phyloP scores from a whole-genome alignment of 2,329 filamentous ascomycete genomes.

The Metarhizium sp. region DNA sequence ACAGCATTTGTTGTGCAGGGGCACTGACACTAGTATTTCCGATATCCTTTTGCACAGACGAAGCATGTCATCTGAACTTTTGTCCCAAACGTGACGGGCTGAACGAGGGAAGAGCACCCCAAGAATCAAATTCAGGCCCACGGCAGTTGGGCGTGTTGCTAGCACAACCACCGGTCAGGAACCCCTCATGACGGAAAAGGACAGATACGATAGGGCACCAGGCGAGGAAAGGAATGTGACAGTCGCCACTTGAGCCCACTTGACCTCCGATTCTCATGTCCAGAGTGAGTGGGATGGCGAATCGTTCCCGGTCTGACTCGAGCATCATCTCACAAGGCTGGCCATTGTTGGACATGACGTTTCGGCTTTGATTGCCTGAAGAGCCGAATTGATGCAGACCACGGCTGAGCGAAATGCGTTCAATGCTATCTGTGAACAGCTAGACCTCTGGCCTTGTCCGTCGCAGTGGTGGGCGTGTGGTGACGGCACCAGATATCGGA shows the following conservation, averaged over 20 bases:
- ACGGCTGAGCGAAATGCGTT: too few species aligned
- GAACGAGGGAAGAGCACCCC: background rate
- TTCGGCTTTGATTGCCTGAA: background rate
- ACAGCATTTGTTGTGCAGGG: background rate
- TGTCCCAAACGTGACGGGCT: background rate
- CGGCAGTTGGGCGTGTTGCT: background rate
- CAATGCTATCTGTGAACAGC: too few species aligned
- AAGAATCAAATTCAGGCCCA: background rate
- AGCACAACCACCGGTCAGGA: background rate
- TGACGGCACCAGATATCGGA: background rate
- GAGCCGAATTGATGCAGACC: background rate
- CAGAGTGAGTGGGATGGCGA: background rate
- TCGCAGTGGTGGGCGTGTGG: background rate
- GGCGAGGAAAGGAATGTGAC: background rate
- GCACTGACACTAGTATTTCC: background rate
- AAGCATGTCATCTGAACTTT: constrained; percentile 2
- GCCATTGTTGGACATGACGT: background rate
- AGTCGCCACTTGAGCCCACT: constrained; percentile 1
- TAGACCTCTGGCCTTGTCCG: background rate
- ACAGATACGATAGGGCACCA: background rate
- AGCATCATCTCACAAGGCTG: background rate
- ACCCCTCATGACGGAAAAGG: background rate
- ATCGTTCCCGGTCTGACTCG: constrained; percentile 1
- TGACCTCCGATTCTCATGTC: background rate
- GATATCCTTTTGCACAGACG: background rate